These are phyloP conservation scores for Anethum foeniculum DNA, from an alignment of 140 eudicot genomes.

Conservation along the genomic window DNA sequence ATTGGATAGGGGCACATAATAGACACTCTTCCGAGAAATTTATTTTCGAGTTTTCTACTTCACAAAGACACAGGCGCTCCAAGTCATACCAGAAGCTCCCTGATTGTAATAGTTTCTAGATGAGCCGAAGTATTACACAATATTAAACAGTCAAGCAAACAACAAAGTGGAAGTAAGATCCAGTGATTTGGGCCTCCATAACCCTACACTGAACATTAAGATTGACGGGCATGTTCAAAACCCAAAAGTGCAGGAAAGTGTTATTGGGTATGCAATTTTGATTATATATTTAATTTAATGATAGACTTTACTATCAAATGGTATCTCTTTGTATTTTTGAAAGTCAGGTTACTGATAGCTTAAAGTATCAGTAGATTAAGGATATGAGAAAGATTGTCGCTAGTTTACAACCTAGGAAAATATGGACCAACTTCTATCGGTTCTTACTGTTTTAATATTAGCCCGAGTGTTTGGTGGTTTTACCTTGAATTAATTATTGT, in stretches of 20 bases:
- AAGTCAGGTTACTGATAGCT: not conserved
- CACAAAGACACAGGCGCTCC: not conserved
- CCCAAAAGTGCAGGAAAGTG: not conserved
- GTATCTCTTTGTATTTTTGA: not conserved
- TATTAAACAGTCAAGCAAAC: not conserved
- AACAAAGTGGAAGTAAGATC: not conserved
- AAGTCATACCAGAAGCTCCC: not conserved
- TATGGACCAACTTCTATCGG: not conserved
- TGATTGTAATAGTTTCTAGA: not conserved
- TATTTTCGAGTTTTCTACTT: not conserved
- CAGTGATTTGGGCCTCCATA: not conserved
- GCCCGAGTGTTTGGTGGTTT: not conserved
- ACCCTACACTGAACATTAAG: not conserved
- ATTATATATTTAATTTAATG: not conserved
- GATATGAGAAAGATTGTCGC: not conserved
- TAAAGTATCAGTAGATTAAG: not conserved
- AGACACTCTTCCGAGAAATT: not conserved
- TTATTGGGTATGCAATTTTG: conserved; percentile 1
- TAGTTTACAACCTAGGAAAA: not conserved
- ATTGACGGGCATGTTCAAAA: not conserved
- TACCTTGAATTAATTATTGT: not conserved
- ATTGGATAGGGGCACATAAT: conserved; percentile 11
- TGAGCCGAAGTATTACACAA: not conserved
- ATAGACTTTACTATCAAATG: not conserved
- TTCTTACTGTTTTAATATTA: not conserved